Conservation (phyloP, 345 rosid genomes). For the Turnera subulata region DNA sequence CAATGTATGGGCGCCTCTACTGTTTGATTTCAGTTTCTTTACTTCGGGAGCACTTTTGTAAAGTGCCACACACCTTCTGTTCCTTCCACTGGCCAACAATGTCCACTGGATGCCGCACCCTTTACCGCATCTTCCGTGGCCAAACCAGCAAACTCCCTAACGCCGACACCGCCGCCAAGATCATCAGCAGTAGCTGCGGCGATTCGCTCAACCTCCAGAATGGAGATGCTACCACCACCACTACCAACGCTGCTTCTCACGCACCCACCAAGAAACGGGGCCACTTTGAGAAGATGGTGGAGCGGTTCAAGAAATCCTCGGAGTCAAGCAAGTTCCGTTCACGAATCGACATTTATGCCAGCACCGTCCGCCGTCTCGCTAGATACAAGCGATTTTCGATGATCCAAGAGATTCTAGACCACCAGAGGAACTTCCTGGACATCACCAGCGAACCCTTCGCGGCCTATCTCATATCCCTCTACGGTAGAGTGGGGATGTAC, state of each 20-base stretch:
- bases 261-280: not conserved
- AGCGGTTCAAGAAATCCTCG: constrained; percentile 12
- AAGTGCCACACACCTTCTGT: too few species aligned
- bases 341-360: constrained; percentile 3
- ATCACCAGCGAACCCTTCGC: constrained; percentile 55
- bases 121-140: too few species aligned
- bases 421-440: constrained; percentile 58
- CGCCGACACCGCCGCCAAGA: not conserved
- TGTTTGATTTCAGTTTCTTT: too few species aligned
- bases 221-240: not conserved
- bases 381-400: constrained; percentile 35
- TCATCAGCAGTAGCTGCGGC: not conserved
- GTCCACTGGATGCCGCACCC: too few species aligned
- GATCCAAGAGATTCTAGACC: constrained; percentile 62
- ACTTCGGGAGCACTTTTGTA: too few species aligned
- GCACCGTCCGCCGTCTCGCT: constrained; percentile 23
- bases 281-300: constrained; percentile 9
- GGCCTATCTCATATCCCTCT: constrained; percentile 42
- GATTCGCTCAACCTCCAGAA: not conserved
- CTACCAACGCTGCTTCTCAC: not conserved
- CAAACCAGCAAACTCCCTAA: not conserved
- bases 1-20: too few species aligned
- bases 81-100: too few species aligned
- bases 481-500: constrained; percentile 55
- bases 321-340: constrained; percentile 13